Percentiles rank a stretch among this genome's conserved stretches.
These are phyloP conservation scores for Herpotrichia juniperi DNA, from an alignment of 2,329 filamentous ascomycete genomes.

Conservation along the genomic window DNA sequence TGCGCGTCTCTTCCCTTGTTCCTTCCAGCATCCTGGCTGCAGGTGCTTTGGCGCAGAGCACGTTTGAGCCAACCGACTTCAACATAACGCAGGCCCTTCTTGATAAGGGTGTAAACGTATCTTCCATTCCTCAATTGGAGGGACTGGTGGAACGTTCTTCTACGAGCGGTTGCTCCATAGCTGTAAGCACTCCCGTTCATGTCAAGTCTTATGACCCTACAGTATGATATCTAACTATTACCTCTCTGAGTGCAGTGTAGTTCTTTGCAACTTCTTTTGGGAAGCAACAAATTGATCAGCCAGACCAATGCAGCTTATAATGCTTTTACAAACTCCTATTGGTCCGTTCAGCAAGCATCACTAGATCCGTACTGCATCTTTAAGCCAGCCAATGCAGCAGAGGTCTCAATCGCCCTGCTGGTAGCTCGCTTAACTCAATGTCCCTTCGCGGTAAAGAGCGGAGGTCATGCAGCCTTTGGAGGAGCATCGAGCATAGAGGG, in stretches of 20 bases:
- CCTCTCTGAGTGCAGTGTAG: conserved; percentile 20
- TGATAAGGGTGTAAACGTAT: conserved; percentile 18
- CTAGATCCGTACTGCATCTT: conserved; percentile 35
- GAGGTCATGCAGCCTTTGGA: conserved; percentile 50
- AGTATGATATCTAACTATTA: not conserved
- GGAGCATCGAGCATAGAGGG: conserved; percentile 49
- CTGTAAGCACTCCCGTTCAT: conserved; percentile 14
- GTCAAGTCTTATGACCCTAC: not conserved
- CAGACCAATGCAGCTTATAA: conserved; percentile 23
- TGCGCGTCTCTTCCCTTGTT: not conserved
- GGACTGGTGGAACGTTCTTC: conserved; percentile 9
- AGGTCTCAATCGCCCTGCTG: conserved; percentile 27
- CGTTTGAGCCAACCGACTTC: conserved; percentile 13
- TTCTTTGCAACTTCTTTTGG: conserved; percentile 28
- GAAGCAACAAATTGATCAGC: conserved; percentile 19
- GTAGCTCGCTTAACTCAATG: conserved; percentile 32
- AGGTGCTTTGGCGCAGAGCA: conserved; percentile 10
- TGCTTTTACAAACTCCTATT: conserved; percentile 28
- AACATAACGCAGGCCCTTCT: conserved; percentile 15
- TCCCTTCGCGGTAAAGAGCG: conserved; percentile 52
- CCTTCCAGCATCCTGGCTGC: conserved; percentile 11
- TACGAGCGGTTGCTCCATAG: conserved; percentile 15
- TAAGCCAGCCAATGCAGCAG: conserved; percentile 21
- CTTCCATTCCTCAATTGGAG: conserved; percentile 9
- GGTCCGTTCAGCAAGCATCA: conserved; percentile 33